Percentiles rank a stretch among this genome's conserved stretches.
phyloP scores from a whole-genome alignment of 1,284 basidiomycete genomes.

The Sporisorium scitamineum region DNA sequence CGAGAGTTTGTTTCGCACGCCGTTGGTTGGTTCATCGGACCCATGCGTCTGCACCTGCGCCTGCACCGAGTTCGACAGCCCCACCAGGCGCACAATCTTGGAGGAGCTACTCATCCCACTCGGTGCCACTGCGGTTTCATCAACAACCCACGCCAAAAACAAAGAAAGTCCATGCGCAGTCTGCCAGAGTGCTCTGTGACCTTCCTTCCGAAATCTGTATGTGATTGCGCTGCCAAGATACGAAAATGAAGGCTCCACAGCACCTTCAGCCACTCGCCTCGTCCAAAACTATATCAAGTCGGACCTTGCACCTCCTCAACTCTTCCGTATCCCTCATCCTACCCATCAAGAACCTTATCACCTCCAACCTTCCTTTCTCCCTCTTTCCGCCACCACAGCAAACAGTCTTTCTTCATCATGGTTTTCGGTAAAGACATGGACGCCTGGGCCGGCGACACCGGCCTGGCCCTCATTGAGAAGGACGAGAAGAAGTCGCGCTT shows the following conservation, averaged over 20 bases:
- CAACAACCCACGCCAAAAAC: neutral
- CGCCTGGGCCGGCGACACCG: slow-evolving; percentile 57
- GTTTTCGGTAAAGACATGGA: slow-evolving; percentile 64
- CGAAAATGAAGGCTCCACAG: neutral
- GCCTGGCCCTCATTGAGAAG: slow-evolving; percentile 62
- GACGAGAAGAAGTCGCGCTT: slow-evolving; percentile 50
- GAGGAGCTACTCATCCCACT: neutral
- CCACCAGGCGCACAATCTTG: neutral
- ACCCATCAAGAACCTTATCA: neutral
- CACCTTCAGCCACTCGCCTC: slow-evolving; percentile 8
- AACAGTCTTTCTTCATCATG: slow-evolving; percentile 36
- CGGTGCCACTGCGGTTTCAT: too few relatives aligned
- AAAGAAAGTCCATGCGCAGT: neutral
- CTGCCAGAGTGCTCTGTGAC: neutral
- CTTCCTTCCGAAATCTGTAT: neutral
- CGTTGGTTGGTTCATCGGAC: slow-evolving; percentile 23
- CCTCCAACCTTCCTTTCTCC: neutral
- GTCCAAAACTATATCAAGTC: slow-evolving; percentile 29
- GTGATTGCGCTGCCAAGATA: neutral
- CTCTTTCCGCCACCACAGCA: neutral
- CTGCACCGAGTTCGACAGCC: slow-evolving; percentile 1
- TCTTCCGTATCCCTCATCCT: neutral
- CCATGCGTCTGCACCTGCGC: neutral
- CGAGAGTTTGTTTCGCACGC: slow-evolving; percentile 15
- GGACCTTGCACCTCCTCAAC: neutral